Evolutionary conservation across 2,329 filamentous ascomycete genomes (phyloP).

Genomic region (Botrytis byssoidea): DNA sequence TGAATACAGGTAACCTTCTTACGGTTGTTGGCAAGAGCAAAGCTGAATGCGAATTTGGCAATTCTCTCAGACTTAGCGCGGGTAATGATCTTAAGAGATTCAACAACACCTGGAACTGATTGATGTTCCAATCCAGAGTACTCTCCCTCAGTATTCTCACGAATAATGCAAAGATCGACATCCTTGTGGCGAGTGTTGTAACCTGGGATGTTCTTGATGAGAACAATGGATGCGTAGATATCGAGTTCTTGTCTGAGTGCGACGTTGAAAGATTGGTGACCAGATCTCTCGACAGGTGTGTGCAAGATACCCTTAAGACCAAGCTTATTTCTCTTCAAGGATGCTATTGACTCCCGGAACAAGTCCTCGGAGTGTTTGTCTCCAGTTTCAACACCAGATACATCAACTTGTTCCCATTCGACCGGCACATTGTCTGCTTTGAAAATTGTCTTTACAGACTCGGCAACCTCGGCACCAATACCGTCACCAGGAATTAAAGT

Average conservation of each 20-base stretch:
- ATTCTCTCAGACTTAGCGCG: constrained; percentile 99
- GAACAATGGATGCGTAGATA: constrained; percentile 96
- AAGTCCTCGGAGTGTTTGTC: constrained; percentile 86
- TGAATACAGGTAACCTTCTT: constrained; percentile 99
- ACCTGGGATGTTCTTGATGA: constrained; percentile 99
- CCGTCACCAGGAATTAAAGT: constrained; percentile 98
- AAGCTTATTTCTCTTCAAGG: constrained; percentile 97
- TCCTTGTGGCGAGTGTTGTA: constrained; percentile 96
- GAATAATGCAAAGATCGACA: constrained; percentile 98
- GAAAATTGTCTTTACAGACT: constrained; percentile 98
- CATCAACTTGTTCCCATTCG: constrained; percentile 98
- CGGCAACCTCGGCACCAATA: constrained; percentile 95
- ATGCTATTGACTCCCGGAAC: constrained; percentile 93
- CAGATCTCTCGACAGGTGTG: constrained; percentile 93
- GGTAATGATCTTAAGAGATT: constrained; percentile 99
- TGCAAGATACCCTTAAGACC: constrained; percentile 98
- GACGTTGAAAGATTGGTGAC: constrained; percentile 99
- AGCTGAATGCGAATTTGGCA: constrained; percentile 97
- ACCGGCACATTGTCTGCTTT: constrained; percentile 99
- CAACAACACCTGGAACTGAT: constrained; percentile 91
- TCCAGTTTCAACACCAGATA: constrained; percentile 83
- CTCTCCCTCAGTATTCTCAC: constrained; percentile 99
- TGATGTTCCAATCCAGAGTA: constrained; percentile 99
- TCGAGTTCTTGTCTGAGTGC: constrained; percentile 98
- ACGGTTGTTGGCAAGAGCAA: constrained; percentile 96